Conservation (phyloP, 257 asterid genomes). For the Marsdenia floribunda region DNA sequence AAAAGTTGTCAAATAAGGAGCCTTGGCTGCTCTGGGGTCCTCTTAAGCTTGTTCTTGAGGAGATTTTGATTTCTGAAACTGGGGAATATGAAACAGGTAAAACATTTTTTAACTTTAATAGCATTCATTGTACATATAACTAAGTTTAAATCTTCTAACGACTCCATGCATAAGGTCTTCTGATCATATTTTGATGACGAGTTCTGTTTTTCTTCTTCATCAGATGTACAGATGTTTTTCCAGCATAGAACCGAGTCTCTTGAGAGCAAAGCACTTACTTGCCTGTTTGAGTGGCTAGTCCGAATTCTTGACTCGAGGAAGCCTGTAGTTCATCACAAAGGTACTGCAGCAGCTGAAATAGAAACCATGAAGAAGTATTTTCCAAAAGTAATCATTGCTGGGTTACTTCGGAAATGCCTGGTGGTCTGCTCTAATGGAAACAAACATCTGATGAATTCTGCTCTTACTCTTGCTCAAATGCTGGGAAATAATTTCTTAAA, state of each 20-base stretch:
- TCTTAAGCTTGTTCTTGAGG: slow-evolving; percentile 56
- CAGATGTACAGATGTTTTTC: slow-evolving; percentile 37
- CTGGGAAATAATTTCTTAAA: slow-evolving; percentile 40
- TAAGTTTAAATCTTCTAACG: too few species aligned
- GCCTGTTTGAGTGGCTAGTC: slow-evolving; percentile 52
- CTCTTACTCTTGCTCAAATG: slow-evolving; percentile 46
- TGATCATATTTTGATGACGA: background rate
- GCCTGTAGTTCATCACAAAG: slow-evolving; percentile 20
- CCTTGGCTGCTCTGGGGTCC: slow-evolving; percentile 60
- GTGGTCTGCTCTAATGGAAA: slow-evolving; percentile 37
- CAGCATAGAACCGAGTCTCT: slow-evolving; percentile 24
- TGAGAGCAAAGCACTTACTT: slow-evolving; percentile 31
- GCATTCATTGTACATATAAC: too few species aligned
- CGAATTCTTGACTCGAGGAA: slow-evolving; percentile 34
- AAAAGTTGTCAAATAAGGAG: slow-evolving; percentile 60
- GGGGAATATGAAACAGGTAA: slow-evolving; percentile 42
- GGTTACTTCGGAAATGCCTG: slow-evolving; percentile 59
- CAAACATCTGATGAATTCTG: slow-evolving; percentile 38
- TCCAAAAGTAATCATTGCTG: slow-evolving; percentile 30
- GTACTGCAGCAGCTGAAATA: slow-evolving; percentile 31
- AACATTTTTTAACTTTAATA: background rate
- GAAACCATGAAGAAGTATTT: slow-evolving; percentile 21
- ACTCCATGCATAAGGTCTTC: background rate
- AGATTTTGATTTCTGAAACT: slow-evolving; percentile 44
- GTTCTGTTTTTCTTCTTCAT: slow-evolving; percentile 19